These are phyloP conservation scores for Barnettozyma salicaria DNA, from an alignment of 805 yeast genomes.

Conservation along the genomic window DNA sequence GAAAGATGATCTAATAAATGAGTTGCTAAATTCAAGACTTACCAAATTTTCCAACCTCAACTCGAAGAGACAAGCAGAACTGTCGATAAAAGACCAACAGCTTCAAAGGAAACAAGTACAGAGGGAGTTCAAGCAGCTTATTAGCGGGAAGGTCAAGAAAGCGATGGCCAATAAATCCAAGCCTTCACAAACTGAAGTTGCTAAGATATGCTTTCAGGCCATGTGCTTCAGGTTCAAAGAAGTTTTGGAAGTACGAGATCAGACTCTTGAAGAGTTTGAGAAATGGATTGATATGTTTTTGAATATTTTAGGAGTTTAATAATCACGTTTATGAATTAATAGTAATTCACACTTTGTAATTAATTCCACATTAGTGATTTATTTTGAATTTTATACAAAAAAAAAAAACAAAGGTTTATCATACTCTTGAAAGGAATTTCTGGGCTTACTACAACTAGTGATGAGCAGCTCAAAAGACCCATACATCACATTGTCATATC, in stretches of 20 bases:
- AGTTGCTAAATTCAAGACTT: constrained; percentile 15
- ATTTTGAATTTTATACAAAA: too few species aligned
- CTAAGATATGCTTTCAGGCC: constrained; percentile 22
- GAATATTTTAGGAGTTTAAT: constrained; percentile 12
- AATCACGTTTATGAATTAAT: background rate
- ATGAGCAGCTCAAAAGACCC: constrained; percentile 9
- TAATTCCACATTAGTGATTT: too few species aligned
- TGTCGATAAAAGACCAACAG: constrained; percentile 18
- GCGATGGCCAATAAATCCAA: constrained; percentile 13
- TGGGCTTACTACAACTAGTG: background rate
- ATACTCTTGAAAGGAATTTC: too few species aligned
- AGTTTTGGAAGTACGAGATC: constrained; percentile 8
- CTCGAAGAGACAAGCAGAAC: constrained; percentile 17
- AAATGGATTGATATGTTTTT: constrained; percentile 20
- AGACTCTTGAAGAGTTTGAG: constrained; percentile 11
- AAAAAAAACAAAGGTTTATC: too few species aligned
- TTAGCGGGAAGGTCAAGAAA: constrained; percentile 15
- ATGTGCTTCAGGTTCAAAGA: constrained; percentile 19
- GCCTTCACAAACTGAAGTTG: constrained; percentile 19
- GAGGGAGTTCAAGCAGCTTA: constrained; percentile 16
- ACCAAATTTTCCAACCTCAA: constrained; percentile 14
- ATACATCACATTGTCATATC: constrained; percentile 9
- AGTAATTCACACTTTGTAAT: too few species aligned
- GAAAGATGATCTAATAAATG: constrained; percentile 24
- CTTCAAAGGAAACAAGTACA: constrained; percentile 12